Evolutionary conservation across 768 basidiomycete genomes (phyloP), one percentile per base, ranked within the genome.

Genomic region (Tulasnella sp.): DNA sequence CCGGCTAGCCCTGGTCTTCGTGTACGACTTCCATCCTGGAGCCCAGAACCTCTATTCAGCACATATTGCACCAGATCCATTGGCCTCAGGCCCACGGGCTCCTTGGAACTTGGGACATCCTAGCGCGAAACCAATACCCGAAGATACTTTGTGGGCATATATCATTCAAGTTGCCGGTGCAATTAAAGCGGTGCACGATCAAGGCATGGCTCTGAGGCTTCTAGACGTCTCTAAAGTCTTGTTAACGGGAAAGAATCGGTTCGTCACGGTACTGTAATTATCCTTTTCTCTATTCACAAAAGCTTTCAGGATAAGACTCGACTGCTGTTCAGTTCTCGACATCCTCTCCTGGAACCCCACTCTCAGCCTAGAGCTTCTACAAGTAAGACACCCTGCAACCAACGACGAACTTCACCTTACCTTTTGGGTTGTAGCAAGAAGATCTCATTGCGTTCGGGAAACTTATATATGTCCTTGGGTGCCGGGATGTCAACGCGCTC

Each of bases 71-170:
- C 86, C 89, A 40, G 89, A 88, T 82, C 84, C 88, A 18, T 83
- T 86, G 21, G 82, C 83, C 3, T 86, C 76, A 82, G 85, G 75
- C 84, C 84, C 80, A 86, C 84, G 39, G 87, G 86, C 71, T 12
- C 14, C 38, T 38, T 58, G 36, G 56, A 48, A 39, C 7, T 76
- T 38, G 36, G 38, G 46, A n/a, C n/a, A 76, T n/a, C 75, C 24
- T 0, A 52, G 83, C 85, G 10, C 84, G 84, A 62, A 86, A 21
- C 87, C 87, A 44, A 86, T 99, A 31, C 88, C 93, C 0, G 98
- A 99, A 84, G 88, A 92, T 24, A 91, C 92, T 0, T 84, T 99
- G 3, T 99, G 98, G 98, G 92, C 93, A 3, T 98, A 96, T 83
- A 90, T 98, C 73, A 89, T 95, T 31, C 98, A 99, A 84, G 90